Evolutionary conservation across 2,329 filamentous ascomycete genomes (phyloP).

Genomic region (Trichoderma guizhouense): DNA sequence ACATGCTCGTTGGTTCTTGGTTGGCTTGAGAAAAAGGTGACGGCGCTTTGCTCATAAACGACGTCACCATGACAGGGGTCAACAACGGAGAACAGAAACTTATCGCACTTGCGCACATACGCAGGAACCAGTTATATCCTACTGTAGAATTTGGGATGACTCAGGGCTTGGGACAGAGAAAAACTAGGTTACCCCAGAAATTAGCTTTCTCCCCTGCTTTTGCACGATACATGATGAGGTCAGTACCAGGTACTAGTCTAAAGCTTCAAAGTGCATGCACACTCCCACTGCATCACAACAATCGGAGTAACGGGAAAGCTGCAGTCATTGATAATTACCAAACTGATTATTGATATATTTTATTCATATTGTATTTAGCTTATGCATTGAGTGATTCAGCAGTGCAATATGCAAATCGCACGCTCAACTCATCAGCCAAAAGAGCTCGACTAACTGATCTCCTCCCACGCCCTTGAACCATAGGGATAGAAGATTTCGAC

Average conservation of each 20-base stretch:
- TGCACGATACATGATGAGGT: neutral
- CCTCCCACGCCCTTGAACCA: neutral
- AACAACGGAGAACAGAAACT: neutral
- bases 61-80: constrained; percentile 9
- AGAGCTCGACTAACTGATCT: neutral
- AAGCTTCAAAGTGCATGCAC: neutral
- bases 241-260: neutral
- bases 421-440: neutral
- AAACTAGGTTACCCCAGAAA: neutral
- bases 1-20: neutral
- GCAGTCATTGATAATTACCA: neutral
- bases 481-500: neutral
- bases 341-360: neutral
- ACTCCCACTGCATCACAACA: neutral
- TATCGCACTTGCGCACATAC: neutral
- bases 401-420: neutral
- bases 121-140: neutral
- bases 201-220: neutral
- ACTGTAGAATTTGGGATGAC: neutral
- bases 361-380: neutral
- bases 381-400: neutral
- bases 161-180: neutral
- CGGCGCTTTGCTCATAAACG: neutral
- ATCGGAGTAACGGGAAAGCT: neutral
- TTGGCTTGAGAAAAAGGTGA: neutral